Conservation (phyloP, 1,139 yeast genomes). For the Taphrina sp. region DNA sequence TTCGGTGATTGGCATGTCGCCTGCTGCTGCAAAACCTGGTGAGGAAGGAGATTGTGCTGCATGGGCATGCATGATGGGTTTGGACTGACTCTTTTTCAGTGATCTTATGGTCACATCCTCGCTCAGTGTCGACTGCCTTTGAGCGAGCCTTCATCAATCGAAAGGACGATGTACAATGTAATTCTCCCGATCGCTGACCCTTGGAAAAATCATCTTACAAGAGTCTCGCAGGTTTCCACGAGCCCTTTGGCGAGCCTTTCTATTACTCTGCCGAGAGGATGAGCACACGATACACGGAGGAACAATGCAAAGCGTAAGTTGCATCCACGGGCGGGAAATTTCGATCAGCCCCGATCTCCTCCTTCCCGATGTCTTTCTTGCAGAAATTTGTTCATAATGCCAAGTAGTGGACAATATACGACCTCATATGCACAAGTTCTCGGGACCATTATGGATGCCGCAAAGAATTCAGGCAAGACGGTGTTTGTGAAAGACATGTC, state of each 20-base stretch:
- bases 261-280: slow-evolving; percentile 29
- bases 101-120: slow-evolving; percentile 32
- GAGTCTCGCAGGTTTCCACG: slow-evolving; percentile 16
- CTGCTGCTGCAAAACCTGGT: no score
- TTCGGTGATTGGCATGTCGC: no score
- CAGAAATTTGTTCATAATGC: slow-evolving; percentile 13
- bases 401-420: slow-evolving; percentile 20
- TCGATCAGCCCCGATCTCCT: no score
- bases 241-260: slow-evolving; percentile 31
- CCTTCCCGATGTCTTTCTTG: background rate
- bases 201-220: no score
- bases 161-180: slow-evolving; percentile 25
- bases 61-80: no score
- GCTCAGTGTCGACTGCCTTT: slow-evolving; percentile 32
- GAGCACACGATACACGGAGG: slow-evolving; percentile 30
- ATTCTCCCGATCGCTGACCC: background rate
- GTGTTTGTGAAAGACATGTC: slow-evolving; percentile 33
- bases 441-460: slow-evolving; percentile 17
- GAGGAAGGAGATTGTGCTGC: no score
- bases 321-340: no score
- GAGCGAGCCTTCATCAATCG: slow-evolving; percentile 31
- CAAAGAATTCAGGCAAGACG: slow-evolving; percentile 6
- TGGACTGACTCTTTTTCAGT: no score
- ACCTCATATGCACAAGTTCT: slow-evolving; percentile 3
- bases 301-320: slow-evolving; percentile 25